Evolutionary conservation across 768 basidiomycete genomes (phyloP).

Genomic region (Steccherinum ochraceum): DNA sequence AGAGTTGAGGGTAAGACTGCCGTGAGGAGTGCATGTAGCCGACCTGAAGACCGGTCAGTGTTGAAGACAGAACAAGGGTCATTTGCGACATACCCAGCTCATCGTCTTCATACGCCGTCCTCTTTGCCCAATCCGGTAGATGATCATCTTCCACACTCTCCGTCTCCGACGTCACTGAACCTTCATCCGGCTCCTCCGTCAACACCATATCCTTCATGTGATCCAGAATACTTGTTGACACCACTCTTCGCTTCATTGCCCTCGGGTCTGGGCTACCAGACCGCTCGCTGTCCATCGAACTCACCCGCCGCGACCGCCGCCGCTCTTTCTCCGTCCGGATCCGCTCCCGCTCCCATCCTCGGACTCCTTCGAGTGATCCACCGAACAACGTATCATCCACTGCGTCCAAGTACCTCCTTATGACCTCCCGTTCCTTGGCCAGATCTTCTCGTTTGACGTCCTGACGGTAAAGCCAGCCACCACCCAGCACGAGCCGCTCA

Average conservation of each 20-base stretch:
- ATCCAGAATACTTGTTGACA: slow-evolving; percentile 55
- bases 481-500: slow-evolving; percentile 70
- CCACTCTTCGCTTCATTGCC: slow-evolving; percentile 36
- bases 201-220: slow-evolving; percentile 41
- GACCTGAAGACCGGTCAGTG: slow-evolving; percentile 35
- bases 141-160: slow-evolving; percentile 60
- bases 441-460: slow-evolving; percentile 52
- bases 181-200: slow-evolving; percentile 52
- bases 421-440: slow-evolving; percentile 47
- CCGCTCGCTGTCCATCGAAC: slow-evolving; percentile 19
- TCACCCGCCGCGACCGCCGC: slow-evolving; percentile 39
- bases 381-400: slow-evolving; percentile 78
- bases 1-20: slow-evolving; percentile 55
- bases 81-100: slow-evolving; percentile 31
- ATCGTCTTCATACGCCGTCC: slow-evolving; percentile 46
- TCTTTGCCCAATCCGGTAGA: slow-evolving; percentile 73
- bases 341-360: slow-evolving; percentile 43
- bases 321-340: slow-evolving; percentile 30
- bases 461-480: slow-evolving; percentile 77
- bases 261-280: not conserved
- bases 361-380: slow-evolving; percentile 40
- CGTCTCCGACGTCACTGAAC: slow-evolving; percentile 38
- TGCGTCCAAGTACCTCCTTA: slow-evolving; percentile 62
- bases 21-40: slow-evolving; percentile 55
- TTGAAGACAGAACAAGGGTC: not conserved